Percentiles rank a stretch among this genome's conserved stretches.
phyloP scores from a whole-genome alignment of 768 basidiomycete genomes.

The Mycena sanguinolenta region DNA sequence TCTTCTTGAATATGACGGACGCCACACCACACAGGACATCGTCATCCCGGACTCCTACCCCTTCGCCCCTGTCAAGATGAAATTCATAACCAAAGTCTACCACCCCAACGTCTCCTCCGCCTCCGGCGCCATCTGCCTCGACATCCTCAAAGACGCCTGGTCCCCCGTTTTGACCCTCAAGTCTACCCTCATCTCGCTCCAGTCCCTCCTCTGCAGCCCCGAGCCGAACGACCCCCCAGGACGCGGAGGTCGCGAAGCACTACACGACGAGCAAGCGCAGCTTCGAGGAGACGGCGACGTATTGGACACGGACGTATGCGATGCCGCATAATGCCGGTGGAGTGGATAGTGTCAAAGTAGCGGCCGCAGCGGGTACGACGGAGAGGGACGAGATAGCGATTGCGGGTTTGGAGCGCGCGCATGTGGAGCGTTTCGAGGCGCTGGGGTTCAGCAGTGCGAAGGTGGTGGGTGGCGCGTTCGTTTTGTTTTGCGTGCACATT shows the following conservation, averaged over 20 bases:
- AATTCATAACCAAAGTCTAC: slow-evolving; percentile 96
- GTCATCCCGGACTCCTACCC: slow-evolving; percentile 92
- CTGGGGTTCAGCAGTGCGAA: slow-evolving; percentile 87
- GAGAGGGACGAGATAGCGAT: slow-evolving; percentile 76
- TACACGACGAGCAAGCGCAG: slow-evolving; percentile 89
- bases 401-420: slow-evolving; percentile 86
- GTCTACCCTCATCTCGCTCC: slow-evolving; percentile 94
- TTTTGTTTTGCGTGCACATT: too few relatives aligned
- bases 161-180: slow-evolving; percentile 96
- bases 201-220: slow-evolving; percentile 92
- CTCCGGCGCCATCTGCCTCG: slow-evolving; percentile 95
- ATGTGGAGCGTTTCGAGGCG: slow-evolving; percentile 86
- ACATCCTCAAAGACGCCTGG: slow-evolving; percentile 92
- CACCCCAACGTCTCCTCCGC: slow-evolving; percentile 96
- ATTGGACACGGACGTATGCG: slow-evolving; percentile 96
- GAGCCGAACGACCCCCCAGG: slow-evolving; percentile 97
- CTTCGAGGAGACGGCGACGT: slow-evolving; percentile 93
- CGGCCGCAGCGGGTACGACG: too few relatives aligned
- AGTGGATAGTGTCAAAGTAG: too few relatives aligned
- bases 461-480: slow-evolving; percentile 73
- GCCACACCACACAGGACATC: slow-evolving; percentile 66
- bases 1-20: too few relatives aligned
- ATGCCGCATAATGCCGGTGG: too few relatives aligned
- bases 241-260: slow-evolving; percentile 98
- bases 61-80: slow-evolving; percentile 97